Conservation (phyloP, 495 filamentous ascomycete species). For the Aspergillus ostianus region DNA sequence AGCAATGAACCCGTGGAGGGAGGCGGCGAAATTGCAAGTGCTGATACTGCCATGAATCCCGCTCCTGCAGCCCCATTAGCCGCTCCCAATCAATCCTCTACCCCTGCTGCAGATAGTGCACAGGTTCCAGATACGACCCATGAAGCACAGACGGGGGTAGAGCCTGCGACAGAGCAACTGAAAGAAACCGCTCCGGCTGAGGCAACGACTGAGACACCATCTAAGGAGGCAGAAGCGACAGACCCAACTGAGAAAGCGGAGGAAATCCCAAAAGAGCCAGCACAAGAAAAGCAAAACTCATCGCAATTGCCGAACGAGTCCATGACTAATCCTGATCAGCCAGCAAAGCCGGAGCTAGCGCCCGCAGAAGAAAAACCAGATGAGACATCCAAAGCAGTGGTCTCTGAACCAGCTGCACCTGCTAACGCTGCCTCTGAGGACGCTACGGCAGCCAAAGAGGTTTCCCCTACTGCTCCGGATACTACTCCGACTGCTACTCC, state of each 20-base stretch:
- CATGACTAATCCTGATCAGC: slow-evolving; percentile 2
- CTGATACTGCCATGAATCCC: background rate
- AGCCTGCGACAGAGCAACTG: background rate
- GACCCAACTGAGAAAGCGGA: background rate
- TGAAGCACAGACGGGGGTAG: slow-evolving; percentile 3
- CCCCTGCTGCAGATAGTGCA: slow-evolving; percentile 29
- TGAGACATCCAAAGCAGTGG: slow-evolving; percentile 6
- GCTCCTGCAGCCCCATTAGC: slow-evolving; percentile 2
- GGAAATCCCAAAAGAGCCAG: slow-evolving; percentile 4
- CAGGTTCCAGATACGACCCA: slow-evolving; percentile 34
- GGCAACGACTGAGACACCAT: slow-evolving; percentile 5
- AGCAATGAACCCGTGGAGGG: slow-evolving; percentile 1
- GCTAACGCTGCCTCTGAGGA: slow-evolving; percentile 8
- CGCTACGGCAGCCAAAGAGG: slow-evolving; percentile 1
- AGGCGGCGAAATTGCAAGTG: slow-evolving; percentile 3
- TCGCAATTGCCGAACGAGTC: slow-evolving; percentile 1
- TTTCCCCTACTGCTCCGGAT: slow-evolving; percentile 8
- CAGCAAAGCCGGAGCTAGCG: slow-evolving; percentile 1
- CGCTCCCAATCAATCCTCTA: slow-evolving; percentile 16
- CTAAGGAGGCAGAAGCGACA: slow-evolving; percentile 1
- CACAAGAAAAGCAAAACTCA: background rate
- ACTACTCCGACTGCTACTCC: background rate
- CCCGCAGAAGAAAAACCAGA: slow-evolving; percentile 5
- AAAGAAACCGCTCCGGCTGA: background rate
- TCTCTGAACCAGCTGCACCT: slow-evolving; percentile 1